Evolutionary conservation across 257 asterid genomes (phyloP), one percentile per base, ranked within the genome.

Genomic region (Solanum chaucha): DNA sequence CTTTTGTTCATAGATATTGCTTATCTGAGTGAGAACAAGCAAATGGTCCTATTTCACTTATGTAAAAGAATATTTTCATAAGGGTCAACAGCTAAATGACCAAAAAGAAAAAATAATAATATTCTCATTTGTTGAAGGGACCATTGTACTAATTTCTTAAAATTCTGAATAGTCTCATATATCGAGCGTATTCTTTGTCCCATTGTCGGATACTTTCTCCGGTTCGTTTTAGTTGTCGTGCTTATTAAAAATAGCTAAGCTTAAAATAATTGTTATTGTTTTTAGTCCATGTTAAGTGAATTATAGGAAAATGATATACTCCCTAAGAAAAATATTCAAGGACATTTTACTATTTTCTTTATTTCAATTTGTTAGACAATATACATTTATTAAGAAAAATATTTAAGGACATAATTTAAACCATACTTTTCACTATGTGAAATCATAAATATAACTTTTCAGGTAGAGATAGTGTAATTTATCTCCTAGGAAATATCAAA

Each of bases 91-190:
- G 84, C 36, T 89, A 93, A 83, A 88, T 26, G 85, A 90, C 91
- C 91, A 36, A 87, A 84, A 86, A 85, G 58, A 85, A 80, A 87
- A 78, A 87, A 78, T 86, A 17, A 67, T 6, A 19, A 28, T 68
- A 30, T 91, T 93, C 94, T 90, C 86, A 88, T 87, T 87, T 92
- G 93, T 83, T 88, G 87, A 87, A 81, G 92, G 93, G 96, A 90
- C 94, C 95, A 87, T 85, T 68, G 85, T 83, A 68, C 90, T 61
- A 82, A 61, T 71, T 44, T 19, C 87, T 71, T 64, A 80, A 80
- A 73, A 85, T 86, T 87, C 65, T 88, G 86, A 86, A 85, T 85
- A 55, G 68, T 89, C 91, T 35, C 48, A 35, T 73, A 5, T 4
- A 74, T 73, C 87, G 88, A 90, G 81, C 28, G 72, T 72, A 87